Evolutionary conservation across 2,329 filamentous ascomycete genomes (phyloP), one percentile per base, ranked within the genome.

Genomic region (Pseudonectria foliicola): DNA sequence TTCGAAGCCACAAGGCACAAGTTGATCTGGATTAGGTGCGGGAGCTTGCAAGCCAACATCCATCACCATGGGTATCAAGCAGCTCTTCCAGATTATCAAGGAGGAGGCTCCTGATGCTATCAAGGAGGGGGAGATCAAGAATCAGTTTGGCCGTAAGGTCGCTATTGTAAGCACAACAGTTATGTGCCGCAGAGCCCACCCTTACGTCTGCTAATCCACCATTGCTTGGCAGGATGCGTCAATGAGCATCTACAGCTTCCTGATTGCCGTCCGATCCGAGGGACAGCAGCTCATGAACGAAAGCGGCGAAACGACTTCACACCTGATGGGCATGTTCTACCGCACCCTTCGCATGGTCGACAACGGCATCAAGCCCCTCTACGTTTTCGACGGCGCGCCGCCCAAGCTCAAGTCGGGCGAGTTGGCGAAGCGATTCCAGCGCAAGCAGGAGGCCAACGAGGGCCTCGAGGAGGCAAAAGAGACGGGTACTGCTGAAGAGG

Each of bases 261-360:
- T 98, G 42, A 92, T 98, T 59, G 92, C 92, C 32, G 92, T 98
- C 36, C 88, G 92, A 50, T 95, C 89, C 53, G 88, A 95, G 52
- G 92, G 92, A 50, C 87, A 98, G 61, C 88, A 95, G 64, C 81
- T 98, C 52, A 96, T 82, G 75, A 93, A 82, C 62, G 92, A 98
- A 55, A 82, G 81, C 34, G 92, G 92, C 54, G 88, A 96, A 62
- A 98, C 92, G 2, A 98, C 92, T 1, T 98, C 92, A 13, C 92
- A 98, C 61, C 70, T 98, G 12, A 96, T 98, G 89, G 92, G 92
- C 56, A 90, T 98, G 80, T 98, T 98, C 70, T 98, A 98, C 71
- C 89, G 92, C 52, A 98, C 92, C 3, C 74, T 98, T 6, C 88
- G 92, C 52, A 96, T 98, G 68, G 86, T 96, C 54, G 92, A 98